Conservation (phyloP, 1,139 yeast species). For the Yamadazyma trypodendri region DNA sequence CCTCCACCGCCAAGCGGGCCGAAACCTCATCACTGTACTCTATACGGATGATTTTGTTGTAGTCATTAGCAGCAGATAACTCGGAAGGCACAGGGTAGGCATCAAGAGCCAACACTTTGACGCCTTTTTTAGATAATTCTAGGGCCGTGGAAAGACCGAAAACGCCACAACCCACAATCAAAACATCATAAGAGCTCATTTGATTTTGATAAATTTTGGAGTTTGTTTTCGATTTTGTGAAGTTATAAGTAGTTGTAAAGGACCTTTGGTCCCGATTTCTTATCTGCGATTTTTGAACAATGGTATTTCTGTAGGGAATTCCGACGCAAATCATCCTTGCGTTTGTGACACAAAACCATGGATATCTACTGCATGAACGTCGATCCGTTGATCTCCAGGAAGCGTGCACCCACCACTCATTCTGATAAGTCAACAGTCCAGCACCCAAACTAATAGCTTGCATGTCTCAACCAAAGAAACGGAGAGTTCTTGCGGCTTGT, state of each 20-base stretch:
- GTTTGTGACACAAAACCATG: no score
- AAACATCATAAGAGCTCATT: constrained; percentile 9
- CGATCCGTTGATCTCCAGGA: no score
- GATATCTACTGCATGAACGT: no score
- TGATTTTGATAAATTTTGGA: not conserved
- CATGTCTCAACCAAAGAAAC: constrained; percentile 5
- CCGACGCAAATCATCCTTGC: not conserved
- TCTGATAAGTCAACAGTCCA: no score
- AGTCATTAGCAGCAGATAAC: constrained; percentile 46
- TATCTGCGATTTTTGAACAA: no score
- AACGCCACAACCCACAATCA: constrained; percentile 20
- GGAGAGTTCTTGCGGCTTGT: constrained; percentile 14
- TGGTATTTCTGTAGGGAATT: not conserved
- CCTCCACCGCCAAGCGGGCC: constrained; percentile 40
- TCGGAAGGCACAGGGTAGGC: constrained; percentile 44
- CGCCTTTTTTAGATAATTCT: constrained; percentile 21
- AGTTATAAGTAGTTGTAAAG: not conserved
- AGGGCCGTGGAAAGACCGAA: constrained; percentile 22
- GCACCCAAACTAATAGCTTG: no score
- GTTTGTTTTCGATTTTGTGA: not conserved
- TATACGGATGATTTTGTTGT: constrained; percentile 46
- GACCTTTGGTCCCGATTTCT: not conserved
- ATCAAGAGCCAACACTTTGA: constrained; percentile 43
- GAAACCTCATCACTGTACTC: constrained; percentile 39
- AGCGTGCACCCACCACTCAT: no score